Percentiles rank a stretch among this genome's conserved stretches.
These are phyloP conservation scores for Boletus fagicola DNA, from an alignment of 768 basidiomycete species.

Conservation along the genomic window DNA sequence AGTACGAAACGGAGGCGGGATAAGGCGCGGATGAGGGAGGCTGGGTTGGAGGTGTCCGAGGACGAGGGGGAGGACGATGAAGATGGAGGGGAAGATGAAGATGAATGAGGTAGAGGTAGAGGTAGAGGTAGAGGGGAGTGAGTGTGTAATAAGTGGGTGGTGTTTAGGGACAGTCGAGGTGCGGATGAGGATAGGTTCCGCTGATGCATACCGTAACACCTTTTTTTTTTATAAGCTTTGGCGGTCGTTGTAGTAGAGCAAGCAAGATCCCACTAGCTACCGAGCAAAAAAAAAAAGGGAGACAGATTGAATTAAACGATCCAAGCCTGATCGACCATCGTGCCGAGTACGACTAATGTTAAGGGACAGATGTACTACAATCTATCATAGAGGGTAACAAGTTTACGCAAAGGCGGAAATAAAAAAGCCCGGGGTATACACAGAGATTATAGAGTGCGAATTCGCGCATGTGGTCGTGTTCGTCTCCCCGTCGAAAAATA, in stretches of 20 bases:
- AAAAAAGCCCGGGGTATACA: neutral
- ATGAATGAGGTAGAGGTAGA: neutral
- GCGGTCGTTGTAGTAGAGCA: neutral
- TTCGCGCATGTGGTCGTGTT: neutral
- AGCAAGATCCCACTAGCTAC: neutral
- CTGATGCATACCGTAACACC: neutral
- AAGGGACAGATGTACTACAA: neutral
- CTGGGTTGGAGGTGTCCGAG: constrained; percentile 86
- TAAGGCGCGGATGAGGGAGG: constrained; percentile 71
- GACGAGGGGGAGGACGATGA: constrained; percentile 79
- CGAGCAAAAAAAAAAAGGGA: neutral
- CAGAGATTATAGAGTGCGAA: neutral
- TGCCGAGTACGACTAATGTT: neutral
- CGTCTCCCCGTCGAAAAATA: neutral
- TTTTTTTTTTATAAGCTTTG: neutral
- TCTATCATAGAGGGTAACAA: neutral
- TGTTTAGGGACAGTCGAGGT: neutral
- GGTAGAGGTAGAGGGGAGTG: neutral
- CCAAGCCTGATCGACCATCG: neutral
- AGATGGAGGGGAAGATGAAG: constrained; percentile 37
- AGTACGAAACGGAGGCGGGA: constrained; percentile 82
- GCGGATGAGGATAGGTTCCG: neutral
- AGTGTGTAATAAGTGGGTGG: neutral
- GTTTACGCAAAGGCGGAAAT: neutral
- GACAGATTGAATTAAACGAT: neutral